Evolutionary conservation across 2,329 filamentous ascomycete species (phyloP), one percentile per base, ranked within the genome.

Genomic region (Aspergillus awamori): DNA sequence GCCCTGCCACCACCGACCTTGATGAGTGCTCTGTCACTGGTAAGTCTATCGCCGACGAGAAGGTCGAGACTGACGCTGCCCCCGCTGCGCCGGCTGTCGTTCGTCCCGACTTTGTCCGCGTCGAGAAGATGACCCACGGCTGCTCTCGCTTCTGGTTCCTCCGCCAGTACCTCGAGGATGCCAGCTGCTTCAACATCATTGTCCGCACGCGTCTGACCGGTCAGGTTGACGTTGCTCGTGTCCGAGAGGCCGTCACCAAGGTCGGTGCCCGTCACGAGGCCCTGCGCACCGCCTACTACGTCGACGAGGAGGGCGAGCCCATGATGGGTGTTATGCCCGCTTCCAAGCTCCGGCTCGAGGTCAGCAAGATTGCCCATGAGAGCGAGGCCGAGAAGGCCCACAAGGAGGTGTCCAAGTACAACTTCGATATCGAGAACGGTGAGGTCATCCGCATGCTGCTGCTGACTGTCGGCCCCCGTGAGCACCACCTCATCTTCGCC

Each of bases 401-500:
- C 33, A 36, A 36, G 33, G 33, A 36, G 33, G 33, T 36, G 0
- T 36, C 33, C 11, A 36, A 36, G 33, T 36, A 36, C 33, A 36
- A 36, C 33, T 36, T 36, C 33, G 33, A 36, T 11, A 36, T 36
- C 11, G 33, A 36, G 33, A 36, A 36, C 33, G 33, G 33, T 36
- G 33, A 36, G 33, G 33, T 36, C 33, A 36, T 36, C 5, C 33
- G 33, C 4, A 36, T 41, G 54, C 68, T 4, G 55, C 66, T 24
- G 33, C 72, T 8, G 53, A 73, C 17, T 64, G 64, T 13, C 59
- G 52, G 8, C 36, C 57, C 6, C n/a, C 56, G 1, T 39, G 45
- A 49, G 43, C 62, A 71, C 60, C 58, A 49, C 63, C 33, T 73
- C 6, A 47, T 77, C 13, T 30, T 78, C 17, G 67, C 61, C 1